A percentile compares a stretch with the other conserved stretches of the same genome.
Conservation (phyloP, 495 filamentous ascomycete species). For the Podospora pseudoanserina region DNA sequence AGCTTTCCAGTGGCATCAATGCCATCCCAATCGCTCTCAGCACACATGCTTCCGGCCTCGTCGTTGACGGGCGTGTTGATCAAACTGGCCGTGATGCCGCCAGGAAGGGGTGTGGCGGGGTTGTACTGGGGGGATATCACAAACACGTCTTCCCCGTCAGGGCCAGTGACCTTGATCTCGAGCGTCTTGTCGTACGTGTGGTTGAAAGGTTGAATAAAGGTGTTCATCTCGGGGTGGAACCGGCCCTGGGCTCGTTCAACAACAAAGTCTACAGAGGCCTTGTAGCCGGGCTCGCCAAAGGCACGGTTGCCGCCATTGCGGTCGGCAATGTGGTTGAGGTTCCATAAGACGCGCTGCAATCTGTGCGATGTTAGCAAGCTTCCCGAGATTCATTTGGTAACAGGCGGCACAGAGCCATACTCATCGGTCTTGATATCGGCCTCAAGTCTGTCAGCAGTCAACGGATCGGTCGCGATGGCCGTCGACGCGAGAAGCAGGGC, state of each 20-base stretch:
- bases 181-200: conserved; percentile 32
- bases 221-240: conserved; percentile 31
- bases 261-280: conserved; percentile 60
- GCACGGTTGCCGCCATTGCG: conserved; percentile 47
- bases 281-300: conserved; percentile 59
- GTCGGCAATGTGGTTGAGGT: conserved; percentile 43
- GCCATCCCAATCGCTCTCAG: conserved; percentile 36
- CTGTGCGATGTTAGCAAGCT: conserved; percentile 13
- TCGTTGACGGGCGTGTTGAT: conserved; percentile 32
- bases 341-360: conserved; percentile 35
- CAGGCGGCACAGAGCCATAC: conserved; percentile 20
- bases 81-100: conserved; percentile 21
- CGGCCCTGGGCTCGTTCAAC: conserved; percentile 40
- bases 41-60: conserved; percentile 34
- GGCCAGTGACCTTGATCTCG: conserved; percentile 27
- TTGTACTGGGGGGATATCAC: conserved; percentile 33
- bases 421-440: conserved; percentile 30
- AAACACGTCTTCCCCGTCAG: conserved; percentile 27
- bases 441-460: conserved; percentile 29
- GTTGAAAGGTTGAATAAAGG: conserved; percentile 55
- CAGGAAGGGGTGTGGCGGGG: conserved; percentile 23
- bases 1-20: conserved; percentile 51
- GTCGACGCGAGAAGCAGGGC: conserved; percentile 20
- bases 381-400: background rate
- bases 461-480: conserved; percentile 18